phyloP scores from a whole-genome alignment of 306 rosid genomes.

The Malus orientalis region DNA sequence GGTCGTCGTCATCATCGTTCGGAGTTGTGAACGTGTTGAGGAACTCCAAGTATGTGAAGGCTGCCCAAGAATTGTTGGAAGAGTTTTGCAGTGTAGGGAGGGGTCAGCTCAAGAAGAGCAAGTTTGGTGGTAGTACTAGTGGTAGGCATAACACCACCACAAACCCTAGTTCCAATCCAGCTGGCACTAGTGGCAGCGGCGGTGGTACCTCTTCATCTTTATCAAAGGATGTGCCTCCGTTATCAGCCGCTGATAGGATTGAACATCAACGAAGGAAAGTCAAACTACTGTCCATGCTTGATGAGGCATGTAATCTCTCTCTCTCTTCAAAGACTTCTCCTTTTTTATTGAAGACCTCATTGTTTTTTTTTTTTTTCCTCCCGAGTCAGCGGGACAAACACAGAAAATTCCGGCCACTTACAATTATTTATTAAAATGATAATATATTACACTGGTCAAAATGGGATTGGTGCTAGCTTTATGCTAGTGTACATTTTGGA shows the following conservation, averaged over 20 bases:
- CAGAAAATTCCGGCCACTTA: slow-evolving; percentile 36
- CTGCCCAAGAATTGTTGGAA: slow-evolving; percentile 70
- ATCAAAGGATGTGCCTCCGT: slow-evolving; percentile 45
- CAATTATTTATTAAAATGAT: slow-evolving; percentile 4
- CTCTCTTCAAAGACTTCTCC: slow-evolving; percentile 37
- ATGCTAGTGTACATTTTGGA: neutral
- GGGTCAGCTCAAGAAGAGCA: slow-evolving; percentile 64
- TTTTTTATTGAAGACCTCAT: slow-evolving; percentile 8
- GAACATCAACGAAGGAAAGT: slow-evolving; percentile 91
- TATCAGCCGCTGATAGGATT: slow-evolving; percentile 69
- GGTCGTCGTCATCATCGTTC: slow-evolving; percentile 7
- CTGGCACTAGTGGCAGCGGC: slow-evolving; percentile 10
- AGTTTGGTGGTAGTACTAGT: slow-evolving; percentile 12
- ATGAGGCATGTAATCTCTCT: slow-evolving; percentile 71
- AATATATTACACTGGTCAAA: neutral
- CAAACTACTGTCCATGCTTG: slow-evolving; percentile 80
- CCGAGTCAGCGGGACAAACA: slow-evolving; percentile 26
- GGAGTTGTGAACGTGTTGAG: slow-evolving; percentile 60
- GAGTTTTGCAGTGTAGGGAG: slow-evolving; percentile 87
- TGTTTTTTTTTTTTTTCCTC: neutral
- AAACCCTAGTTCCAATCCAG: slow-evolving; percentile 62
- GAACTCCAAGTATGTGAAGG: slow-evolving; percentile 68
- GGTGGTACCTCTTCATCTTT: slow-evolving; percentile 42
- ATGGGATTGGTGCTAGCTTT: neutral
- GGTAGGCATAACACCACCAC: slow-evolving; percentile 23